A percentile compares a stretch with the other conserved stretches of the same genome.
Conservation (phyloP, 495 filamentous ascomycete species). For the Daldinia concentrica region DNA sequence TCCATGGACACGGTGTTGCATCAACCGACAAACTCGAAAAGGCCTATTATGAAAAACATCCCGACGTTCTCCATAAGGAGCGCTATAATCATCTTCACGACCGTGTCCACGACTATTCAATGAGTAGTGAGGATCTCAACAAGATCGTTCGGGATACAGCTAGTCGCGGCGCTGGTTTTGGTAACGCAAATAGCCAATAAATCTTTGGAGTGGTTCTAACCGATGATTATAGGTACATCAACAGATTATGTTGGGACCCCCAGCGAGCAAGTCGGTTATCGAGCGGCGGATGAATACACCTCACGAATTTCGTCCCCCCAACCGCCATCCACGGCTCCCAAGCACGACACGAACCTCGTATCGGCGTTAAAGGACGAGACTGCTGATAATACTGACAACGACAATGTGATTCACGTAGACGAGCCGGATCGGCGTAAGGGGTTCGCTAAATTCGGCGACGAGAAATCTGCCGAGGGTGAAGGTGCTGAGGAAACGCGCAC, state of each 20-base stretch:
- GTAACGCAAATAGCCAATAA: slow-evolving; percentile 58
- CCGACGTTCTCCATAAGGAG: slow-evolving; percentile 80
- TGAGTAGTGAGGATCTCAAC: slow-evolving; percentile 92
- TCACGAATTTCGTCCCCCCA: slow-evolving; percentile 74
- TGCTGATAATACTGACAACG: slow-evolving; percentile 47
- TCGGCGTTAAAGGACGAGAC: slow-evolving; percentile 36
- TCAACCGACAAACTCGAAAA: slow-evolving; percentile 80
- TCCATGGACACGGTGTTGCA: slow-evolving; percentile 81
- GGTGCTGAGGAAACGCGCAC: slow-evolving; percentile 64
- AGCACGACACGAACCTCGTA: slow-evolving; percentile 31
- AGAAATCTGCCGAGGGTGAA: slow-evolving; percentile 60
- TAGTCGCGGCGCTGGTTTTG: slow-evolving; percentile 70
- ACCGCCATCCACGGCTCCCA: slow-evolving; percentile 57
- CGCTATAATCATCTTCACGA: slow-evolving; percentile 61
- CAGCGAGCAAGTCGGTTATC: slow-evolving; percentile 80
- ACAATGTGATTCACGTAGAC: slow-evolving; percentile 78
- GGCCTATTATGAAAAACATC: slow-evolving; percentile 90
- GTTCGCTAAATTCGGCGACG: slow-evolving; percentile 57
- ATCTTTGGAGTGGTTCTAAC: slow-evolving; percentile 50
- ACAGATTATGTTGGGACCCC: slow-evolving; percentile 68
- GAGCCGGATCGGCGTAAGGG: slow-evolving; percentile 70
- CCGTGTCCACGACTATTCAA: slow-evolving; percentile 78
- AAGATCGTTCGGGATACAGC: slow-evolving; percentile 83
- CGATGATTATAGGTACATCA: slow-evolving; percentile 53
- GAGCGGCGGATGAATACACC: slow-evolving; percentile 80